phyloP scores from a whole-genome alignment of 768 basidiomycete species.

The Rhodocollybia butyracea region DNA sequence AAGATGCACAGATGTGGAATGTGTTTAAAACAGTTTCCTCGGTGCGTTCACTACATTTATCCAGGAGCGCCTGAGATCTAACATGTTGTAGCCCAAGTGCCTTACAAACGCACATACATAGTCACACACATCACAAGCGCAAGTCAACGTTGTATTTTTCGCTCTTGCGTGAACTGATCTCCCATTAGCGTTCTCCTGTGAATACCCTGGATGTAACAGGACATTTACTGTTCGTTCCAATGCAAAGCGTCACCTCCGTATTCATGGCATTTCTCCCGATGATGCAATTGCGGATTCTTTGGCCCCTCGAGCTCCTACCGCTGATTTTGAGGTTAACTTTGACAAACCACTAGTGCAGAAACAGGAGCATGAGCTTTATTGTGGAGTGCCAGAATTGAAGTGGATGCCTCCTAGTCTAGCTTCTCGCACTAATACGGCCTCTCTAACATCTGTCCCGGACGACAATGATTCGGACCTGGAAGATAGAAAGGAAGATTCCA shows the following conservation, averaged over 20 bases:
- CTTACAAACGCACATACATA: constrained; percentile 56
- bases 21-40: constrained; percentile 50
- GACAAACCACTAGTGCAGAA: neutral
- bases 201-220: constrained; percentile 57
- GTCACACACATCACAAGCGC: constrained; percentile 53
- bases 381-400: neutral
- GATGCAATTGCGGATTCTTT: neutral
- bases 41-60: constrained; percentile 25
- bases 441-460: constrained; percentile 1
- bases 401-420: constrained; percentile 5
- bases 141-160: constrained; percentile 16
- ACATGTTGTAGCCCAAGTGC: constrained; percentile 44
- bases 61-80: neutral
- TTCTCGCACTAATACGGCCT: neutral
- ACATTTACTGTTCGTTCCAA: constrained; percentile 79
- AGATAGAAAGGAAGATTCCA: constrained; percentile 1
- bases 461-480: neutral
- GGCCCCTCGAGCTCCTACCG: neutral
- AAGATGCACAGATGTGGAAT: constrained; percentile 55
- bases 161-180: neutral
- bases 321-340: neutral
- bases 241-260: constrained; percentile 75
- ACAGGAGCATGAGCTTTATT: neutral
- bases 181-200: constrained; percentile 46
- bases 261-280: constrained; percentile 44